phyloP scores from a whole-genome alignment of 176 grass and related monocot genomes.

The Hsuehochloa calcarea region DNA sequence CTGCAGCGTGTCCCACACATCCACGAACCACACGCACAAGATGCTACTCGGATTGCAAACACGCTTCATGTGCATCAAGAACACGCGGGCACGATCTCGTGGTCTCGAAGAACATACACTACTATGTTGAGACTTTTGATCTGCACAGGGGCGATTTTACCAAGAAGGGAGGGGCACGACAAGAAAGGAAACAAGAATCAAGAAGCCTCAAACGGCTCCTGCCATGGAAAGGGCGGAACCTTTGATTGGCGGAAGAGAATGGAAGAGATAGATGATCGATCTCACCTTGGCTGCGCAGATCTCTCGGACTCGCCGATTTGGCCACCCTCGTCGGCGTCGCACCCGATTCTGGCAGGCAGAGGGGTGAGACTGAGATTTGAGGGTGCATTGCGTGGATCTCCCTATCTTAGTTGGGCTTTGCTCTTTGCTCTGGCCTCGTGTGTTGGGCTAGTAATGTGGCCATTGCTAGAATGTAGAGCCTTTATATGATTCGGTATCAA shows the following conservation, averaged over 20 bases:
- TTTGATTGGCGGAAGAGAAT: neutral
- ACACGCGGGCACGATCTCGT: neutral
- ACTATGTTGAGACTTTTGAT: neutral
- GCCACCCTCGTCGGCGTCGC: neutral
- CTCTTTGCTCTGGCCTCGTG: no score
- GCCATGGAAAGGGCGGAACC: neutral
- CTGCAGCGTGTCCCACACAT: neutral
- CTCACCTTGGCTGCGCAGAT: slow-evolving; percentile 10
- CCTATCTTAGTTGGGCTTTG: no score
- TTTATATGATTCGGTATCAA: no score
- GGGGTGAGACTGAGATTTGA: neutral
- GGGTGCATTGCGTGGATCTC: no score
- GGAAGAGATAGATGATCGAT: neutral
- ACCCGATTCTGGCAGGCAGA: neutral
- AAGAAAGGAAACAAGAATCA: neutral
- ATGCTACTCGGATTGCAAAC: neutral
- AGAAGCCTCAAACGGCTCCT: neutral
- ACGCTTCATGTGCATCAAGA: neutral
- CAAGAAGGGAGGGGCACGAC: neutral
- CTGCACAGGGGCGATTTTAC: neutral
- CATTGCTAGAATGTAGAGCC: no score
- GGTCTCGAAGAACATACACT: neutral
- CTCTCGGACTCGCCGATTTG: neutral
- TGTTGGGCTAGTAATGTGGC: no score
- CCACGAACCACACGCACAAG: neutral